phyloP scores from a whole-genome alignment of 2,329 filamentous ascomycete genomes.

The Mycocentrospora acerina region DNA sequence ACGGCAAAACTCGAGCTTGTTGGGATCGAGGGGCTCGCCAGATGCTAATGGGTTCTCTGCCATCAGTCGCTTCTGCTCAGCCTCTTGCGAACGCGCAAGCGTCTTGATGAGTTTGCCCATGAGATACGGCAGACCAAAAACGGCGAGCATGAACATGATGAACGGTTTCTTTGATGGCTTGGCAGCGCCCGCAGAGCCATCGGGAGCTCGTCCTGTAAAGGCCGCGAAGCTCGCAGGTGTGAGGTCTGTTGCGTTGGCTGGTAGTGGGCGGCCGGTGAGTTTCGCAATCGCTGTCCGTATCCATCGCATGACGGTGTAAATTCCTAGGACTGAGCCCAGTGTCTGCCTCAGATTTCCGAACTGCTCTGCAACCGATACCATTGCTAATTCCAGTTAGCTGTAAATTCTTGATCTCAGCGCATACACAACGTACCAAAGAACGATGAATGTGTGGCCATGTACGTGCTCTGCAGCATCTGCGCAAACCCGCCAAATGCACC shows the following conservation, averaged over 20 bases:
- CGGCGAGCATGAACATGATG: constrained; percentile 90
- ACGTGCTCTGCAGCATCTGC: constrained; percentile 99
- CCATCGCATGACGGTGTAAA: constrained; percentile 96
- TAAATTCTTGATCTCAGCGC: neutral
- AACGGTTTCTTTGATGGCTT: constrained; percentile 92
- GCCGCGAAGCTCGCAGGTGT: constrained; percentile 89
- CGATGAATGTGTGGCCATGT: constrained; percentile 98
- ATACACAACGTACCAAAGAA: constrained; percentile 77
- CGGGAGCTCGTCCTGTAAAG: constrained; percentile 73
- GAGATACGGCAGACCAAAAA: constrained; percentile 92
- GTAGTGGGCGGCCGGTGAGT: constrained; percentile 85
- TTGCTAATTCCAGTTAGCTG: constrained; percentile 56
- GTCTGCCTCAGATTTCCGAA: constrained; percentile 92
- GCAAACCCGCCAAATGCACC: constrained; percentile 96
- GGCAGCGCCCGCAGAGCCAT: constrained; percentile 65
- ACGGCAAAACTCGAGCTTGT: constrained; percentile 94
- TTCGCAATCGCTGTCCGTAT: constrained; percentile 88
- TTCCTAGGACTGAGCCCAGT: constrained; percentile 87
- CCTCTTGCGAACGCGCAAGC: constrained; percentile 80
- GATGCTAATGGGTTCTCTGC: constrained; percentile 51
- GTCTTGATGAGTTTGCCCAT: constrained; percentile 95
- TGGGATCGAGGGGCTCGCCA: constrained; percentile 69
- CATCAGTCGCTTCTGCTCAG: constrained; percentile 68
- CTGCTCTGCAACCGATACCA: constrained; percentile 97
- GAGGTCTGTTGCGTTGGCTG: constrained; percentile 81